Percentiles rank a stretch among this genome's conserved stretches.
Evolutionary conservation across 1,139 yeast species (phyloP).

Genomic region (Blastobotrys elegans): DNA sequence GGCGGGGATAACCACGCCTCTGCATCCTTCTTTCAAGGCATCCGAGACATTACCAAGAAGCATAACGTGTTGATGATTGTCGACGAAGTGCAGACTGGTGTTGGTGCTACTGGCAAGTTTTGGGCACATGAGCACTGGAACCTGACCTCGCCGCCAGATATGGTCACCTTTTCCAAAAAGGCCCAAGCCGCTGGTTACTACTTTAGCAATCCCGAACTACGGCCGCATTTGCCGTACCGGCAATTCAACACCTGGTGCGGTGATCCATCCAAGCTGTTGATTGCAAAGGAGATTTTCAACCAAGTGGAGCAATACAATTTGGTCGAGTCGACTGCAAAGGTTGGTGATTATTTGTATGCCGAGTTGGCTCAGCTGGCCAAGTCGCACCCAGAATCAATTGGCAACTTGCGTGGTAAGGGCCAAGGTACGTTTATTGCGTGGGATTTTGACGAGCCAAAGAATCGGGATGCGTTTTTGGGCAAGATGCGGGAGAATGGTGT

Average conservation of each 20-base stretch:
- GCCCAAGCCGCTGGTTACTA: constrained; percentile 84
- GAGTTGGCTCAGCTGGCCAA: constrained; percentile 48
- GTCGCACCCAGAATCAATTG: constrained; percentile 48
- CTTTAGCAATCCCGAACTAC: constrained; percentile 63
- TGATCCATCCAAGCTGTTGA: constrained; percentile 72
- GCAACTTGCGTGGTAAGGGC: constrained; percentile 72
- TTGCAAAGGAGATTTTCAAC: constrained; percentile 64
- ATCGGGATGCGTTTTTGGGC: constrained; percentile 54
- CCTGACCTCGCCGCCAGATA: constrained; percentile 67
- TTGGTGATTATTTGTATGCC: constrained; percentile 58
- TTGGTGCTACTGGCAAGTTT: constrained; percentile 77
- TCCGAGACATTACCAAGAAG: constrained; percentile 64
- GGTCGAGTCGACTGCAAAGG: constrained; percentile 48
- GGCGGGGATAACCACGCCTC: constrained; percentile 88
- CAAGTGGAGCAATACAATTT: constrained; percentile 60
- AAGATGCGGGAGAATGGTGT: constrained; percentile 59
- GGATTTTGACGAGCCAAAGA: constrained; percentile 51
- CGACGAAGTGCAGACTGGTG: constrained; percentile 86
- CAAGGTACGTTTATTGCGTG: constrained; percentile 80
- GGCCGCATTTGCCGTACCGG: constrained; percentile 70
- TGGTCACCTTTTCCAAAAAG: constrained; percentile 80
- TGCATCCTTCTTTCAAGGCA: constrained; percentile 67
- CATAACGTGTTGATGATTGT: constrained; percentile 65
- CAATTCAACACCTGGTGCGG: constrained; percentile 93
- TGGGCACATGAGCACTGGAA: constrained; percentile 88